Evolutionary conservation across 805 yeast genomes (phyloP), one percentile per base, ranked within the genome.

Genomic region (Spencermartinsiella europaea): DNA sequence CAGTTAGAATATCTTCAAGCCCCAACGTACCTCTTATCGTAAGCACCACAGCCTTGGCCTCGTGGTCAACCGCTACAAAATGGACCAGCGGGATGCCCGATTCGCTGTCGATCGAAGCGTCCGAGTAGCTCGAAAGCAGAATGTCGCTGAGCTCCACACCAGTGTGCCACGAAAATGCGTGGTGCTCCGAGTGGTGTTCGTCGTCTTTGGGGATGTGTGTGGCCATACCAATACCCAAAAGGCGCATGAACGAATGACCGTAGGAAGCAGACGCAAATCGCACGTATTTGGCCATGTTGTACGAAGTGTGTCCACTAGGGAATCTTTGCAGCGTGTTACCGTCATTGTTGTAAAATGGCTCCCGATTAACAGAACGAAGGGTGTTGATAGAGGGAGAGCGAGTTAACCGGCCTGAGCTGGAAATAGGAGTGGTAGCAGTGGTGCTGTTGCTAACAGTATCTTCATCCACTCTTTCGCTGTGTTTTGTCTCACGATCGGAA

Each of bases 11-110:
- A 40, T 63, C 67, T 21, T 60, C 63, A 4, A 64, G 50, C 3
- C 66, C 67, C 40, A 62, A 44, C 5, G 67, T 63, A 0, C 67
- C 67, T 15, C 67, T 42, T 20, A 64, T 57, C 3, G 67, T 64
- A 19, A 63, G 49, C 2, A 64, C 67, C 4, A 63, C 59, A 5
- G 63, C 54, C 40, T 61, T 57, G 17, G 61, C 56, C 15, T 51
- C 56, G 20, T 62, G 64, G 46, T 63, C 67, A 5, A 61, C 55
- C 4, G 64, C 59, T 3, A 62, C 55, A 40, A 61, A 63, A 40
- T 61, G 62, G 5, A 60, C 58, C 25, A 63, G 55, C 10, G 67
- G 65, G 27, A 60, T 62, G 3, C 61, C 63, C 14, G 59, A 55
- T 4, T 53, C 43, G n/a, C 43, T 47, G 39, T 54, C 59, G 4